Evolutionary conservation across 345 rosid genomes (phyloP), one percentile per base, ranked within the genome.

Genomic region (Acer campestre): DNA sequence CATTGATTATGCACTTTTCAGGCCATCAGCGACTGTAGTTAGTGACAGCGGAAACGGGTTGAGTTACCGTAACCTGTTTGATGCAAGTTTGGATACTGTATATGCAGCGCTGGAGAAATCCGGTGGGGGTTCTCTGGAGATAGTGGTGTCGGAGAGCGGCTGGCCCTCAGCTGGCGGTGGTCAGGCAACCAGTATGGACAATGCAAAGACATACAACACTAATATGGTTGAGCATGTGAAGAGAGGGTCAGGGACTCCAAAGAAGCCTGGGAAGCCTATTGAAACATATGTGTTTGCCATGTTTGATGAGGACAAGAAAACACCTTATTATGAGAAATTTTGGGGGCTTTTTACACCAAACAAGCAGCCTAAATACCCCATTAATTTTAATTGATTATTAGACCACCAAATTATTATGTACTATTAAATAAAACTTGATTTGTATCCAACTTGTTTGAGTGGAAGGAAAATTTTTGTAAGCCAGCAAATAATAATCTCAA

Each of bases 141-240:
- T 92, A 0, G 97, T 92, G 10, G 84, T 90, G 10, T 84, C 94
- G 0, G 94, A 92, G 79, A 86, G 81, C 10, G 92, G 97, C 13
- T 92, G 97, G 94, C 92, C 97, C 0, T 77, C 90, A 0, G 81
- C 72, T 0, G 68, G n/a, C n/a, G 94, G 91, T 67, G 94, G 84
- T 29, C 0, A 90, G 90, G 4, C 11, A 5, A 73, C 94, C 0
- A 77, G 59, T 20, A n/a, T 76, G 4, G 88, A 84, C 0, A 89
- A 92, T 63, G 96, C 96, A 10, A 86, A 77, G 75, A 85, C 80
- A 66, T 89, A 90, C 64, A 82, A 82, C 67, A 84, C 82, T 61
- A 92, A 92, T 31, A 68, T 92, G 86, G 81, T 86, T 40, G 82
- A 75, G 46, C 91, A 91, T 44, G 94, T 78, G 23, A 87, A 87